Evolutionary conservation across 805 yeast genomes (phyloP).

Genomic region (Lachancea nothofagi): DNA sequence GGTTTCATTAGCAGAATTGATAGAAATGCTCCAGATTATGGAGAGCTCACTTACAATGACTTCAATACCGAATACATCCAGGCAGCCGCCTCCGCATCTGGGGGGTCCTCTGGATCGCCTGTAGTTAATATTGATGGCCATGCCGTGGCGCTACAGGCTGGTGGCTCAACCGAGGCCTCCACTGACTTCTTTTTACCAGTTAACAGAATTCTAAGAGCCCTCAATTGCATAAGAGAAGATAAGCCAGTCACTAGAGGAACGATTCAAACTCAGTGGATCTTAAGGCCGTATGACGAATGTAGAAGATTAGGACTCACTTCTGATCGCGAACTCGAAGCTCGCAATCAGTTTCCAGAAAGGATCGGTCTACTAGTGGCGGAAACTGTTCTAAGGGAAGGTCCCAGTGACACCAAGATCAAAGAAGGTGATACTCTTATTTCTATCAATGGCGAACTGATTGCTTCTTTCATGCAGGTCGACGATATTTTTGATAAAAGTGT

Average conservation of each 20-base stretch:
- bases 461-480: slow-evolving; percentile 76
- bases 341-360: slow-evolving; percentile 62
- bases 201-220: slow-evolving; percentile 75
- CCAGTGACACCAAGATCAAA: slow-evolving; percentile 62
- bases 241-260: slow-evolving; percentile 78
- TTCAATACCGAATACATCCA: slow-evolving; percentile 92
- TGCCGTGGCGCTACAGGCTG: slow-evolving; percentile 91
- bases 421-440: slow-evolving; percentile 85
- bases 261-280: slow-evolving; percentile 82
- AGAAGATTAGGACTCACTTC: slow-evolving; percentile 75
- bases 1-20: slow-evolving; percentile 77
- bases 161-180: slow-evolving; percentile 86
- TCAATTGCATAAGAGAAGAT: slow-evolving; percentile 58
- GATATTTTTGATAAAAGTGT: slow-evolving; percentile 71
- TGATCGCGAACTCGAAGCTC: slow-evolving; percentile 65
- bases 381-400: slow-evolving; percentile 77
- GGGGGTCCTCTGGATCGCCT: slow-evolving; percentile 94
- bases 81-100: slow-evolving; percentile 94
- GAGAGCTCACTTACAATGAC: slow-evolving; percentile 81
- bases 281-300: slow-evolving; percentile 88
- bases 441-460: slow-evolving; percentile 57
- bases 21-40: slow-evolving; percentile 93
- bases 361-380: slow-evolving; percentile 83
- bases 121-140: slow-evolving; percentile 85
- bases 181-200: slow-evolving; percentile 90